These are phyloP conservation scores for Clonostachys chloroleuca DNA, from an alignment of 2,329 filamentous ascomycete species.

Conservation along the genomic window DNA sequence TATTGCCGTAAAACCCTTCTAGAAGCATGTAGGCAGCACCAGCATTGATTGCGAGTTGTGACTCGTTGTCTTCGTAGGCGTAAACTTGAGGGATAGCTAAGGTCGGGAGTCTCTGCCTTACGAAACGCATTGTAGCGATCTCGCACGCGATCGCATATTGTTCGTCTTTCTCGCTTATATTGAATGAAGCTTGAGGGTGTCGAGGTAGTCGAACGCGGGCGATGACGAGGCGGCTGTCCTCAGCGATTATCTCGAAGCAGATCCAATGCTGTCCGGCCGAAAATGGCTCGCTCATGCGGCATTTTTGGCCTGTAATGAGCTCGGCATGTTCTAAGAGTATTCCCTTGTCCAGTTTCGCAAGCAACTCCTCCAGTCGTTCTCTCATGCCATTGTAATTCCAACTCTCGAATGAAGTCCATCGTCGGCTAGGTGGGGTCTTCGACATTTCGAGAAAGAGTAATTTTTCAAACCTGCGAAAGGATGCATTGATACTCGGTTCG, in stretches of 20 bases:
- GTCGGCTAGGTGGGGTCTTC: not conserved
- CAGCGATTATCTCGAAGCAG: slow-evolving; percentile 14
- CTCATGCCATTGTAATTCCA: slow-evolving; percentile 16
- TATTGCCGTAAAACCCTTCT: slow-evolving; percentile 15
- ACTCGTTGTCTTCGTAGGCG: slow-evolving; percentile 9
- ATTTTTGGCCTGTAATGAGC: slow-evolving; percentile 3
- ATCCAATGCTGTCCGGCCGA: slow-evolving; percentile 19
- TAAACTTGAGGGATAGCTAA: slow-evolving; percentile 8
- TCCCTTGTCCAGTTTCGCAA: slow-evolving; percentile 8
- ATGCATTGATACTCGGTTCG: no score
- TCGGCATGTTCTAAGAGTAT: slow-evolving; percentile 12
- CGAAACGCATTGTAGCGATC: not conserved
- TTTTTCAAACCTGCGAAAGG: no score
- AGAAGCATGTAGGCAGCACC: slow-evolving; percentile 17
- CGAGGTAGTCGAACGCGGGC: slow-evolving; percentile 13
- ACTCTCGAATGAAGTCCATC: slow-evolving; percentile 9
- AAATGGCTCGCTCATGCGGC: slow-evolving; percentile 17
- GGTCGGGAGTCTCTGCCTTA: not conserved
- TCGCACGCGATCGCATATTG: not conserved
- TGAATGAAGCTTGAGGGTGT: slow-evolving; percentile 7
- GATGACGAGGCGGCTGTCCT: slow-evolving; percentile 12
- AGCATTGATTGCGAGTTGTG: slow-evolving; percentile 5
- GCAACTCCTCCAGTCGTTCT: slow-evolving; percentile 5
- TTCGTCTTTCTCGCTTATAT: slow-evolving; percentile 5
- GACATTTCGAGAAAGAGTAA: not conserved